Evolutionary conservation across 371 early-diverging fungal genomes (phyloP).

Genomic region (Blastocladiella emersonii): DNA sequence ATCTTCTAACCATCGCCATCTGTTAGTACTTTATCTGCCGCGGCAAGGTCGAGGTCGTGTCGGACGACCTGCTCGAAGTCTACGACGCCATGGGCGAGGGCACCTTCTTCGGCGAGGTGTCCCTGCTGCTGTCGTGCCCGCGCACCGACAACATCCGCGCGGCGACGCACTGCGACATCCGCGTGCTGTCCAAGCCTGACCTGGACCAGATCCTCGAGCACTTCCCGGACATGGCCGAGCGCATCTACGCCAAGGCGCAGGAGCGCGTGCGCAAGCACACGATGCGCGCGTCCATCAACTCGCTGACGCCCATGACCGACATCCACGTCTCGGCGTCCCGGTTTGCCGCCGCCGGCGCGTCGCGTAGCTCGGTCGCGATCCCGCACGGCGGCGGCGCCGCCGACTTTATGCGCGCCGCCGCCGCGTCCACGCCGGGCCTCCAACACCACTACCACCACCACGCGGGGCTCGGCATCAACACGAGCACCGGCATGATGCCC

Average conservation of each 20-base stretch:
- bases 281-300: too few species aligned
- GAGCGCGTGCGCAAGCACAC: neutral
- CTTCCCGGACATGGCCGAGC: neutral
- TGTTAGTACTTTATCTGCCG: neutral
- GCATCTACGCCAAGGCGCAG: neutral
- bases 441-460: too few species aligned
- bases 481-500: too few species aligned
- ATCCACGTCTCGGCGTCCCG: too few species aligned
- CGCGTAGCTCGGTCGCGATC: too few species aligned
- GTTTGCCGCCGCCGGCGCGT: too few species aligned
- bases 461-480: too few species aligned
- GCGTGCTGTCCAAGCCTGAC: neutral
- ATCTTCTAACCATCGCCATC: neutral
- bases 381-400: too few species aligned
- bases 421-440: too few species aligned
- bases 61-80: neutral
- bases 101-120: neutral
- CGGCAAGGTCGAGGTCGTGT: neutral
- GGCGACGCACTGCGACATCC: neutral
- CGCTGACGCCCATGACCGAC: too few species aligned
- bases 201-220: neutral
- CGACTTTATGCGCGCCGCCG: too few species aligned
- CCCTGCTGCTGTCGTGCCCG: neutral
- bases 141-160: slow-evolving; percentile 2
- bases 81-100: slow-evolving; percentile 1